Conservation (phyloP, 2,329 filamentous ascomycete species). For the Metarhizium album region DNA sequence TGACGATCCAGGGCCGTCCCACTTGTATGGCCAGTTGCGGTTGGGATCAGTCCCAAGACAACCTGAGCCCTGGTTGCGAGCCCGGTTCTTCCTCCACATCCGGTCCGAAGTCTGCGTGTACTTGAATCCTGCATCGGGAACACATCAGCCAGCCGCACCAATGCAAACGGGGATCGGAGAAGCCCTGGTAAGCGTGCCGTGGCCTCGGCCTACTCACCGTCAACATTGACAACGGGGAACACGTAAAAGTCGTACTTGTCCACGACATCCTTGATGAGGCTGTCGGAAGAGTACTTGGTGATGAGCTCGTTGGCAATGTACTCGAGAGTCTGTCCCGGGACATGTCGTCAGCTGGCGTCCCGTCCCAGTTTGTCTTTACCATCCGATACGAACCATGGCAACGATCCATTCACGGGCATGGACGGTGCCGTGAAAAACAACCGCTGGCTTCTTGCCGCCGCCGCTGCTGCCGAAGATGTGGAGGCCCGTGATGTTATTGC, state of each 20-base stretch:
- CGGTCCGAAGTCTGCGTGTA: slow-evolving; percentile 46
- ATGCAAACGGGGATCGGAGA: no score
- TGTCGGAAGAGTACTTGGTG: slow-evolving; percentile 28
- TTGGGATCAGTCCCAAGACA: slow-evolving; percentile 47
- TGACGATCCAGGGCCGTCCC: slow-evolving; percentile 37
- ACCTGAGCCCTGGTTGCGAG: slow-evolving; percentile 24
- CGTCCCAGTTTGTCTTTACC: fast-evolving
- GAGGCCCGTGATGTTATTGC: slow-evolving; percentile 49
- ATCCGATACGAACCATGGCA: slow-evolving; percentile 29
- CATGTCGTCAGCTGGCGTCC: not conserved
- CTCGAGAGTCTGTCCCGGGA: slow-evolving; percentile 29
- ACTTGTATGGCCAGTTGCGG: slow-evolving; percentile 48
- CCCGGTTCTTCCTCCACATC: slow-evolving; percentile 52
- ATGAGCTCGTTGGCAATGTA: slow-evolving; percentile 41
- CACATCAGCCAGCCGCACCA: not conserved
- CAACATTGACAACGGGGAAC: slow-evolving; percentile 51
- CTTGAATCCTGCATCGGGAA: slow-evolving; percentile 39
- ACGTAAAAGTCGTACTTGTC: slow-evolving; percentile 58
- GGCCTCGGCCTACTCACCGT: slow-evolving; percentile 28
- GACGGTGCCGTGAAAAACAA: slow-evolving; percentile 46
- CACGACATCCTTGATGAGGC: slow-evolving; percentile 33
- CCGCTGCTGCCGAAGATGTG: slow-evolving; percentile 40
- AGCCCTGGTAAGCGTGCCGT: not conserved
- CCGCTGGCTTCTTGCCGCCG: slow-evolving; percentile 36
- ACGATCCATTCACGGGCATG: slow-evolving; percentile 53